Evolutionary conservation across 176 grass and related monocot genomes (phyloP).

Genomic region (Phyllostachys edulis): DNA sequence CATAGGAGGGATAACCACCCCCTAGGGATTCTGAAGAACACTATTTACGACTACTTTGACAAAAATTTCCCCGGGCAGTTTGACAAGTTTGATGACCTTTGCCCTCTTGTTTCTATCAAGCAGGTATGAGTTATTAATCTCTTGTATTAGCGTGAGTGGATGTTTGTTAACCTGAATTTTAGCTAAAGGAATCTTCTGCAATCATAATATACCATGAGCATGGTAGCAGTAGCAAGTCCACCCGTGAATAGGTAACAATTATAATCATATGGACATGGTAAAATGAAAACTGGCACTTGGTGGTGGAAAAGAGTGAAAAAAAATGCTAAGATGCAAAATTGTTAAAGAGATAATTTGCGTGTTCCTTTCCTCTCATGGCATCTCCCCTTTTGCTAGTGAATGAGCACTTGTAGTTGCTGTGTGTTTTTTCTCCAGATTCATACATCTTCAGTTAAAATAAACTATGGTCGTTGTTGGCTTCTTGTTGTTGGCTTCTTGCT

Average conservation of each 20-base stretch:
- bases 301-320: not conserved
- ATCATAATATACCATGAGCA: not conserved
- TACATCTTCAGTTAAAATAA: not conserved
- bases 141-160: not conserved
- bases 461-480: not conserved
- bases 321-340: not conserved
- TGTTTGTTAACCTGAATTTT: not conserved
- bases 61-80: conserved; percentile 60
- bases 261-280: not conserved
- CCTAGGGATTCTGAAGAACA: conserved; percentile 89
- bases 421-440: not conserved
- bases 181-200: not conserved
- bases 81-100: conserved; percentile 91
- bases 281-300: not conserved
- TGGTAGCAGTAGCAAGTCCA: not conserved
- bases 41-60: conserved; percentile 83
- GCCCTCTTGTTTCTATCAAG: conserved; percentile 84
- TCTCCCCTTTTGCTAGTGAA: not conserved
- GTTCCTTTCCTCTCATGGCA: not conserved
- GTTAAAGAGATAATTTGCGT: not conserved
- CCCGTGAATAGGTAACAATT: not conserved
- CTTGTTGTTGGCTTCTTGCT: conserved; percentile 22
- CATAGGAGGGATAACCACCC: conserved; percentile 87
- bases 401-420: not conserved
- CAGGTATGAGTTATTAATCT: conserved; percentile 48